A percentile compares a stretch with the other conserved stretches of the same genome.
Conservation (phyloP, 352 stramenopile genomes). For the Bremia lactucae region DNA sequence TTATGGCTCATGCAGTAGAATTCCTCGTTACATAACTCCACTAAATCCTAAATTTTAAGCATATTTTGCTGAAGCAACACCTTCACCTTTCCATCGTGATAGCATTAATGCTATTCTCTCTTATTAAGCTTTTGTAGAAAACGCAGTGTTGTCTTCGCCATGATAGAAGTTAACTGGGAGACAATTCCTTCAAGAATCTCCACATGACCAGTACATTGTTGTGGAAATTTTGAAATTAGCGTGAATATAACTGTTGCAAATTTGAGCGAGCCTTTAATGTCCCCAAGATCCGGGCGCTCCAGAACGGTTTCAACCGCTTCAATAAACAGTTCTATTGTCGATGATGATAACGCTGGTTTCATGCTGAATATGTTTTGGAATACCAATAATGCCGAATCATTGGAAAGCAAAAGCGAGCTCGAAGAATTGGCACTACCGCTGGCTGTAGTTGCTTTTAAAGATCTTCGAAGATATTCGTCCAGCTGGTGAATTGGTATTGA, state of each 20-base stretch:
- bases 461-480: slow-evolving; percentile 34
- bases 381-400: slow-evolving; percentile 55
- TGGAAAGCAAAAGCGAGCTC: slow-evolving; percentile 37
- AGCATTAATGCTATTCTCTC: slow-evolving; percentile 15
- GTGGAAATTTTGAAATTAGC: slow-evolving; percentile 47
- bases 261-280: slow-evolving; percentile 36
- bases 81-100: background rate
- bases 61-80: no score
- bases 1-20: background rate
- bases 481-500: slow-evolving; percentile 37
- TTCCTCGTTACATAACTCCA: no score
- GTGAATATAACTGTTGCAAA: slow-evolving; percentile 60
- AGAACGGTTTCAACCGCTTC: slow-evolving; percentile 30
- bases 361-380: slow-evolving; percentile 63
- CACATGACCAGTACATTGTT: slow-evolving; percentile 32
- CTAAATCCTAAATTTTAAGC: no score
- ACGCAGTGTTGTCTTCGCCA: slow-evolving; percentile 55
- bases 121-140: slow-evolving; percentile 55
- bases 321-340: slow-evolving; percentile 42
- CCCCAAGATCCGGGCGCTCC: slow-evolving; percentile 20
- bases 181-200: slow-evolving; percentile 37
- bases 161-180: slow-evolving; percentile 37
- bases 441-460: slow-evolving; percentile 3
- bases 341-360: slow-evolving; percentile 32
- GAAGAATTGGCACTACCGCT: background rate